phyloP scores from a whole-genome alignment of 2,329 filamentous ascomycete genomes.

The Helicocarpus griseus region DNA sequence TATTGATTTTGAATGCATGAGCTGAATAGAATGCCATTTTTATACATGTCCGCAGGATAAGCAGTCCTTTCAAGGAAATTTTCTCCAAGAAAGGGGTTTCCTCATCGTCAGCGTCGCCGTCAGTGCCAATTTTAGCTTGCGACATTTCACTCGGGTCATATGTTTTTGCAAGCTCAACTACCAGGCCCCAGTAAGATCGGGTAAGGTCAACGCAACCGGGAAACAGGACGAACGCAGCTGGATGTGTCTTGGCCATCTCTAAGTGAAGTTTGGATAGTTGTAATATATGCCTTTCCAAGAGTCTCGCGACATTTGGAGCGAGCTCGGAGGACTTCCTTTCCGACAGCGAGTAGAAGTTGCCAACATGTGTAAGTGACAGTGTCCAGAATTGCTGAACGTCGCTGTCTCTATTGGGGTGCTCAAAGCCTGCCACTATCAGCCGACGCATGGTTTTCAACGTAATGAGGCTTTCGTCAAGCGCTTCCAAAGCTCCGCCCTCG shows the following conservation, averaged over 20 bases:
- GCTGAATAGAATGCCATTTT: constrained; percentile 74
- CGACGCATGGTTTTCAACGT: constrained; percentile 72
- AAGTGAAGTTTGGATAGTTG: constrained; percentile 89
- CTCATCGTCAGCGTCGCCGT: constrained; percentile 40
- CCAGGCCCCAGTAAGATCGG: constrained; percentile 75
- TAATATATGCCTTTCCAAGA: constrained; percentile 76
- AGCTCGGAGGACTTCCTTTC: constrained; percentile 47
- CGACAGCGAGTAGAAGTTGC: constrained; percentile 60
- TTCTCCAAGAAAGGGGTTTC: constrained; percentile 59
- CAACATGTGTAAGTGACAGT: constrained; percentile 66
- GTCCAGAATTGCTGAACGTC: constrained; percentile 74
- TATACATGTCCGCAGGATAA: constrained; percentile 72
- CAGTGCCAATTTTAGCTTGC: constrained; percentile 29
- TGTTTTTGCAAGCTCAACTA: constrained; percentile 64
- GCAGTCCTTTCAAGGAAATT: constrained; percentile 70
- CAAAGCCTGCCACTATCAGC: constrained; percentile 71
- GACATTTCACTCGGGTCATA: constrained; percentile 32
- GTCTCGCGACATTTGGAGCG: constrained; percentile 43
- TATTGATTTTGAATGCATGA: constrained; percentile 75
- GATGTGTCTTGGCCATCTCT: constrained; percentile 69
- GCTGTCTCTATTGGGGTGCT: constrained; percentile 68
- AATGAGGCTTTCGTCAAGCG: constrained; percentile 67
- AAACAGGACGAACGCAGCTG: constrained; percentile 72
- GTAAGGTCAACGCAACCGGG: constrained; percentile 70
- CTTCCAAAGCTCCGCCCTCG: constrained; percentile 49